Percentiles rank a stretch among this genome's conserved stretches.
These are phyloP conservation scores for Moniliella sp. DNA, from an alignment of 1,284 basidiomycete species.

Conservation along the genomic window DNA sequence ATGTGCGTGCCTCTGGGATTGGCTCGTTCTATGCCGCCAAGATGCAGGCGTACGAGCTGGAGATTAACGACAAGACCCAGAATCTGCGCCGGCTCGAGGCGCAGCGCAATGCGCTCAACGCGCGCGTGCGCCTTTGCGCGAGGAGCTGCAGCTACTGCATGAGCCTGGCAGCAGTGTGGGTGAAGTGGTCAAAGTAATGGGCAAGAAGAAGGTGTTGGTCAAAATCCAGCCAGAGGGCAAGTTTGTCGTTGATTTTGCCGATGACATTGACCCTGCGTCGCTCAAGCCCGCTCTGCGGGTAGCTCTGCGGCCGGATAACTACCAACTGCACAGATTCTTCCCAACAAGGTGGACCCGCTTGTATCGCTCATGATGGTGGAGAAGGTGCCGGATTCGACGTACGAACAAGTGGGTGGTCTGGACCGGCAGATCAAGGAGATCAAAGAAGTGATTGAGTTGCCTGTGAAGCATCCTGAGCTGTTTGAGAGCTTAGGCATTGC, in stretches of 20 bases:
- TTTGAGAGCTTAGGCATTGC: slow-evolving; percentile 91
- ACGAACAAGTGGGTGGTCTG: slow-evolving; percentile 96
- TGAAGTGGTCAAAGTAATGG: slow-evolving; percentile 94
- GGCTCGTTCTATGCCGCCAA: slow-evolving; percentile 83
- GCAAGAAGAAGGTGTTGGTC: slow-evolving; percentile 92
- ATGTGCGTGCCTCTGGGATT: slow-evolving; percentile 14
- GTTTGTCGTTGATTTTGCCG: slow-evolving; percentile 87
- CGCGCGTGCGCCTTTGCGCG: slow-evolving; percentile 62
- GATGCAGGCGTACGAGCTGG: slow-evolving; percentile 72
- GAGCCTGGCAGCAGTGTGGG: slow-evolving; percentile 95
- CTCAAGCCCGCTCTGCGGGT: slow-evolving; percentile 75
- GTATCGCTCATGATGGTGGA: slow-evolving; percentile 72
- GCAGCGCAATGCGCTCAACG: slow-evolving; percentile 85
- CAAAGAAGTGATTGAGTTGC: slow-evolving; percentile 88
- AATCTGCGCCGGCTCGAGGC: slow-evolving; percentile 85
- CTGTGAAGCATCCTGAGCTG: slow-evolving; percentile 90
- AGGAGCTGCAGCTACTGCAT: slow-evolving; percentile 80
- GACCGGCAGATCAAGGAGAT: slow-evolving; percentile 98
- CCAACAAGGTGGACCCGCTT: slow-evolving; percentile 33
- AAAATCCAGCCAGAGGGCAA: slow-evolving; percentile 97
- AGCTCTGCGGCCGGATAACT: slow-evolving; percentile 82
- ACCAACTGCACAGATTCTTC: slow-evolving; percentile 41
- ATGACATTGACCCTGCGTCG: slow-evolving; percentile 58
- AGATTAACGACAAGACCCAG: slow-evolving; percentile 87
- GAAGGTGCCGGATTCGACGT: slow-evolving; percentile 94